Conservation (phyloP, 208 protist species). For the Phytomonas sp. region DNA sequence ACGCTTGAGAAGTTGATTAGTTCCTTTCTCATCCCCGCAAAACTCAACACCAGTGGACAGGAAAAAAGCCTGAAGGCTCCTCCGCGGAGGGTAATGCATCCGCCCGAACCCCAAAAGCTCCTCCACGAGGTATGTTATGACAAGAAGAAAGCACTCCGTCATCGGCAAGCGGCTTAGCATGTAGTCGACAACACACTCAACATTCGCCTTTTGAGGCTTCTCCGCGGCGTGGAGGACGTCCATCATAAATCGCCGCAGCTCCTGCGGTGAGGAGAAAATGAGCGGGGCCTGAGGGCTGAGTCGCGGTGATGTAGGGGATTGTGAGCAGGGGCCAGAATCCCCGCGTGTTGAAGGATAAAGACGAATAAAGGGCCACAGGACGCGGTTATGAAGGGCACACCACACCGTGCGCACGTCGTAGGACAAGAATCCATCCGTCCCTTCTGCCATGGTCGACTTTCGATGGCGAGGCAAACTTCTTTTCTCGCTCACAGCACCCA, state of each 20-base stretch:
- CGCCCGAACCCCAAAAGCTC: slow-evolving; percentile 10
- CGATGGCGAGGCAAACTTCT: not conserved
- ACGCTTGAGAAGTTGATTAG: no score
- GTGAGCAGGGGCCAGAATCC: no score
- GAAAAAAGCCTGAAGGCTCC: no score
- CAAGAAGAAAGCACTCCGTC: slow-evolving; percentile 28
- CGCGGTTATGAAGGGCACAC: no score
- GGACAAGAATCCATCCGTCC: no score
- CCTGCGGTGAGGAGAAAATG: slow-evolving; percentile 16
- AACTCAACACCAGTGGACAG: no score
- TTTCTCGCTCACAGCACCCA: not conserved
- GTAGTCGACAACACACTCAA: slow-evolving; percentile 12
- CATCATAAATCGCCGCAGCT: slow-evolving; percentile 18
- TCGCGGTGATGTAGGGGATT: not conserved
- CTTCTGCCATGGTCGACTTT: no score
- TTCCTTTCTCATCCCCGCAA: no score
- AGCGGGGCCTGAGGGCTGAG: slow-evolving; percentile 21
- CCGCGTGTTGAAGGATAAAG: no score
- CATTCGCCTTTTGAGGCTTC: not conserved
- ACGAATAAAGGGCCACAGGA: no score
- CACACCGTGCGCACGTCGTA: no score
- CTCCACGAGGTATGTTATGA: slow-evolving; percentile 16
- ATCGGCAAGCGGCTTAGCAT: slow-evolving; percentile 23
- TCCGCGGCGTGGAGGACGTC: slow-evolving; percentile 14
- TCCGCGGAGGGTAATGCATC: no score